These are phyloP conservation scores for Pyrenophora seminiperda DNA, from an alignment of 2,329 filamentous ascomycete species.

Conservation along the genomic window DNA sequence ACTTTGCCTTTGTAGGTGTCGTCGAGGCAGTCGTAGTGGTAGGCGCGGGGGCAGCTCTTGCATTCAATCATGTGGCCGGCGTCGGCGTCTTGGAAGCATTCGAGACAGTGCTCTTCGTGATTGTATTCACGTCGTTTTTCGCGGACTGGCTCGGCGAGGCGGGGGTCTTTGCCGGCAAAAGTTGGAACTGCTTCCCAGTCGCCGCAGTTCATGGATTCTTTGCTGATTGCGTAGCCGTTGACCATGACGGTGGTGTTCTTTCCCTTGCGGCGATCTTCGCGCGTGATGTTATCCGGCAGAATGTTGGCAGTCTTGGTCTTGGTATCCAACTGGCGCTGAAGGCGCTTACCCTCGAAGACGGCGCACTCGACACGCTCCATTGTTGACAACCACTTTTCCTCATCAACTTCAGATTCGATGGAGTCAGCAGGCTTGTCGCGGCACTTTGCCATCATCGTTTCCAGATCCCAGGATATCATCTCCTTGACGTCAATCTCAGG, in stretches of 20 bases:
- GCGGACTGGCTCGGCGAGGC: slow-evolving; percentile 55
- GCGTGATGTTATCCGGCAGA: slow-evolving; percentile 48
- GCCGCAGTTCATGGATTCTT: slow-evolving; percentile 59
- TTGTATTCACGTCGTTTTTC: slow-evolving; percentile 55
- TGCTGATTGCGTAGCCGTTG: slow-evolving; percentile 61
- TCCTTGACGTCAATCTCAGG: slow-evolving; percentile 60
- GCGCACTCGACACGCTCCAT: slow-evolving; percentile 63
- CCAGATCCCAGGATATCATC: slow-evolving; percentile 63
- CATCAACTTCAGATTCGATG: slow-evolving; percentile 52
- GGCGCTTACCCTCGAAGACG: slow-evolving; percentile 62
- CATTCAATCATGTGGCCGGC: slow-evolving; percentile 57
- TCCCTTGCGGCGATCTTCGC: slow-evolving; percentile 57
- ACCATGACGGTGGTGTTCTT: slow-evolving; percentile 65
- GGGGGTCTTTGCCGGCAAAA: slow-evolving; percentile 60
- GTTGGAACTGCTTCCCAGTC: slow-evolving; percentile 65
- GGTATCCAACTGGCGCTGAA: slow-evolving; percentile 49
- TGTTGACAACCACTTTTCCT: slow-evolving; percentile 61
- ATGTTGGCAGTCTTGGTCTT: slow-evolving; percentile 41
- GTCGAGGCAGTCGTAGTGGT: slow-evolving; percentile 59
- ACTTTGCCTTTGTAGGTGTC: slow-evolving; percentile 50
- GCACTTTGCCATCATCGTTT: slow-evolving; percentile 60
- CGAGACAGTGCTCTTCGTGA: slow-evolving; percentile 59
- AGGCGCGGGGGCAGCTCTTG: slow-evolving; percentile 60
- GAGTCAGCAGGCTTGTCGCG: slow-evolving; percentile 57
- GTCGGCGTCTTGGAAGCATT: slow-evolving; percentile 52